Base-by-base conservation (phyloP, 441 rosid genomes). In the Raphanus hybrid region DNA sequence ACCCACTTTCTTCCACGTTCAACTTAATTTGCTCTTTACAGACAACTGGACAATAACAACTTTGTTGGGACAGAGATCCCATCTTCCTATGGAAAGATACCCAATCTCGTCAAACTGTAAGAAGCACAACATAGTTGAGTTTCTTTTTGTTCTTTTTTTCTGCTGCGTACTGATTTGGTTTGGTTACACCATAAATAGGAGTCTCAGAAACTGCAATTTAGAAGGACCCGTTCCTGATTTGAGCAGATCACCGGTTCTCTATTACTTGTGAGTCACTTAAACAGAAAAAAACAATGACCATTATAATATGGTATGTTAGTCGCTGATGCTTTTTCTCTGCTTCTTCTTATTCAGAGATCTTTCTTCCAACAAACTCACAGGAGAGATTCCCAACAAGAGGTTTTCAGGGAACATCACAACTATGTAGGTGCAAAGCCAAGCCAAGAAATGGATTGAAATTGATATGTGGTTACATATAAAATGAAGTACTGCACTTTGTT, bases 11-110 rank as follows among this genome's bases (percentile, higher is more conserved):
- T 41, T 41, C 48, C 48, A 41, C 3, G 48, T 74, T 73, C 65
- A 70, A 50, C 20, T n/a, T 14, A 54, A 6, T 65, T 68, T 20
- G 45, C 45, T 77, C 80, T 66, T 50, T 81, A 84, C 92, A 93
- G 94, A 78, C 97, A 93, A 78, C 85, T 93, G 74, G 96, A 93
- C 81, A 88, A 89, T 83, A 93, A 86, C 84, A 84, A 93, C 87
- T 91, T 93, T 59, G 26, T n/a, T 37, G 92, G 87, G 61, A 64
- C 77, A 41, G 89, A 79, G 70, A 87, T 94, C 77, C 97, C 97
- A 34, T 79, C 88, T 80, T 77, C 89, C 75, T 94, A 88, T 71
- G 87, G 86, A 70, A 82, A 81, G 62, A 62, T 90, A 64, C 79
- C 89, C 74, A 82, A 54, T 75, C 82, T 92, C 70, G 80, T 54